A percentile compares a stretch with the other conserved stretches of the same genome.
Evolutionary conservation across 257 asterid species (phyloP).

Genomic region (Craterostigma plantagineum): DNA sequence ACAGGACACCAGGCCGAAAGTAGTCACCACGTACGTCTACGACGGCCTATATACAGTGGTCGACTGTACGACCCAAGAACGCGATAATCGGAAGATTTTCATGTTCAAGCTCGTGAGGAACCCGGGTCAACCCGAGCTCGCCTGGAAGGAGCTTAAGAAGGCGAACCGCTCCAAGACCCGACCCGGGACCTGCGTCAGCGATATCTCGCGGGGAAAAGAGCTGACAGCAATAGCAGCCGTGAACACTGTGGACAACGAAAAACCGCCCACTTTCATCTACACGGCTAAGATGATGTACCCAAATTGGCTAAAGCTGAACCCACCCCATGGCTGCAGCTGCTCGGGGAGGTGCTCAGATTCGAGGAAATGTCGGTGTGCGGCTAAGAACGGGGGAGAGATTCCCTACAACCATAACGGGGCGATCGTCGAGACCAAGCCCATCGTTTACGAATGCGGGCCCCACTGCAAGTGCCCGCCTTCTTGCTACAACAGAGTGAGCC

Average conservation of each 20-base stretch:
- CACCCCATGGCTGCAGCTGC: slow-evolving; percentile 62
- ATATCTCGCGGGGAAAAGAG: slow-evolving; percentile 59
- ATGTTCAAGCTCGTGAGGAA: slow-evolving; percentile 61
- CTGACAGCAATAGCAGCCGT: slow-evolving; percentile 34
- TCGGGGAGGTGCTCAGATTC: slow-evolving; percentile 41
- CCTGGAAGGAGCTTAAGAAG: slow-evolving; percentile 51
- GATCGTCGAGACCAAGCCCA: slow-evolving; percentile 44
- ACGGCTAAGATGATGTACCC: slow-evolving; percentile 45
- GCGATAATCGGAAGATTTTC: slow-evolving; percentile 47
- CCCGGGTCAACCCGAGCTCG: slow-evolving; percentile 66
- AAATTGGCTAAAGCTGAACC: slow-evolving; percentile 18
- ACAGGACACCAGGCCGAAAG: slow-evolving; percentile 25
- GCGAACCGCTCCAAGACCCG: slow-evolving; percentile 24
- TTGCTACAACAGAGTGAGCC: slow-evolving; percentile 69
- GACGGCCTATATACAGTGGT: slow-evolving; percentile 70
- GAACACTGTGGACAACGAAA: slow-evolving; percentile 27
- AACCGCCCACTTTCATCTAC: slow-evolving; percentile 50
- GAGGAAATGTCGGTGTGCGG: slow-evolving; percentile 40
- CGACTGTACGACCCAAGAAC: slow-evolving; percentile 33
- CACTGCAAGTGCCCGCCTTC: slow-evolving; percentile 68
- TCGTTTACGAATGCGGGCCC: slow-evolving; percentile 85
- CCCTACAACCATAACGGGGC: slow-evolving; percentile 73
- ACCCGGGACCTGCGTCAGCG: slow-evolving; percentile 41
- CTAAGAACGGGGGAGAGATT: slow-evolving; percentile 50
- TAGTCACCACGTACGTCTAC: slow-evolving; percentile 43